Evolutionary conservation across 2,329 filamentous ascomycete genomes (phyloP), one percentile per base, ranked within the genome.

Genomic region (Trichophyton schoenleinii): DNA sequence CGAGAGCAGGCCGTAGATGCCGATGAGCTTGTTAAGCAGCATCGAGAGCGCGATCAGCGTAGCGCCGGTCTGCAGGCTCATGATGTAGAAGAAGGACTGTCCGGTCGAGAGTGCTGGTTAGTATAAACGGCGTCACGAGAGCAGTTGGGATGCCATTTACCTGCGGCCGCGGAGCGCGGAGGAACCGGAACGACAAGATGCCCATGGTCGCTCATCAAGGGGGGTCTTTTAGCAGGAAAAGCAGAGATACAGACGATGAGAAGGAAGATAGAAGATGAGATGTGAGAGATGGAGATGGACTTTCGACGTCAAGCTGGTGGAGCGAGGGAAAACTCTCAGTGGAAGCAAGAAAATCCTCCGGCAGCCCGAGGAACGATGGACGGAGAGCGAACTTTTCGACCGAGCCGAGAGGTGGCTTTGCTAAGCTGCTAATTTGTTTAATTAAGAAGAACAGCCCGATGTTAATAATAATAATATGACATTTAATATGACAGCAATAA

Each of bases 1-100:
- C 63, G 91, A 91, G 67, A 96, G 86, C 49, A 96, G 81, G 66
- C 91, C 91, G 75, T 95, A 96, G 67, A 96, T 80, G 62, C 91
- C 91, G 58, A 89, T 92, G 67, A 91, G 83, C 75, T 96, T 96
- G 81, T 96, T 96, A 77, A 96, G 86, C 61, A 95, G 81, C 65
- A 95, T 83, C 9, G 88, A 85, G 64, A 94, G 80, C 3, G 88
- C 86, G 69, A 96, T 90, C 69, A 96, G 82, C 68, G 94, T 89
- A 55, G 89, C 87, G 67, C 89, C 91, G 38, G 89, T 92, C 68
- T 89, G 88, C 60, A 96, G 84, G 70, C 88, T 89, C 79, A 96
- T 87, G 70, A 91, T 79, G 71, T 89, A 89, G 66, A 96, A 83
- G 73, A 96, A 92, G 55, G 84, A 87, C 91, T 96, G 58, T 22